phyloP scores from a whole-genome alignment of 1,139 yeast species.

The Saccharomyces hybrid region DNA sequence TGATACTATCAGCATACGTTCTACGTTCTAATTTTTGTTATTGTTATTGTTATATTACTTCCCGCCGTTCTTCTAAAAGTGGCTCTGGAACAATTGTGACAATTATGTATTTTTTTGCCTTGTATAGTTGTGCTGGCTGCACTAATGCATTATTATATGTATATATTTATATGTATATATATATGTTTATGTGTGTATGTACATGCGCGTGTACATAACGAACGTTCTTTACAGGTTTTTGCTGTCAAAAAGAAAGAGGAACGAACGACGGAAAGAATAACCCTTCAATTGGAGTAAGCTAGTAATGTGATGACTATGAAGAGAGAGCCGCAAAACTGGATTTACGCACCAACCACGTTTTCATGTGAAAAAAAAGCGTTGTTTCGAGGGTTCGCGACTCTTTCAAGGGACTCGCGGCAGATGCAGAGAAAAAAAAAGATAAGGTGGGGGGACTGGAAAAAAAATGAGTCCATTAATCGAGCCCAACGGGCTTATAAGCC shows the following conservation, averaged over 20 bases:
- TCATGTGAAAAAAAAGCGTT: not conserved
- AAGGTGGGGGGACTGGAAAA: not conserved
- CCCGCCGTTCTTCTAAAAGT: too few relatives aligned
- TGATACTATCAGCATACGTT: not conserved
- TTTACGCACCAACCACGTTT: not conserved
- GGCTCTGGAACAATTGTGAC: too few relatives aligned
- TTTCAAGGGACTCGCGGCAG: not conserved
- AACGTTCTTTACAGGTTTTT: not conserved
- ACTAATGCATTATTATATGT: too few relatives aligned
- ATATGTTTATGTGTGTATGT: too few relatives aligned
- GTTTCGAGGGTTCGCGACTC: not conserved
- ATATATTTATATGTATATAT: too few relatives aligned
- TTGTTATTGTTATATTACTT: not conserved
- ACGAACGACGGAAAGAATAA: not conserved
- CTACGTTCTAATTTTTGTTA: not conserved
- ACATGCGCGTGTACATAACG: not conserved
- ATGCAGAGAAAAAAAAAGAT: not conserved
- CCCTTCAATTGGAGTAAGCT: not conserved
- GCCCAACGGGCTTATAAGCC: not conserved
- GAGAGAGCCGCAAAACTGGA: not conserved
- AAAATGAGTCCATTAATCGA: not conserved
- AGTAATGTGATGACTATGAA: not conserved
- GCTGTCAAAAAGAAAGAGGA: not conserved
- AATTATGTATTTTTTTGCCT: too few relatives aligned
- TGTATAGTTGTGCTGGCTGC: too few relatives aligned